Evolutionary conservation across 1,139 yeast genomes (phyloP).

Genomic region (Diutina sp.): DNA sequence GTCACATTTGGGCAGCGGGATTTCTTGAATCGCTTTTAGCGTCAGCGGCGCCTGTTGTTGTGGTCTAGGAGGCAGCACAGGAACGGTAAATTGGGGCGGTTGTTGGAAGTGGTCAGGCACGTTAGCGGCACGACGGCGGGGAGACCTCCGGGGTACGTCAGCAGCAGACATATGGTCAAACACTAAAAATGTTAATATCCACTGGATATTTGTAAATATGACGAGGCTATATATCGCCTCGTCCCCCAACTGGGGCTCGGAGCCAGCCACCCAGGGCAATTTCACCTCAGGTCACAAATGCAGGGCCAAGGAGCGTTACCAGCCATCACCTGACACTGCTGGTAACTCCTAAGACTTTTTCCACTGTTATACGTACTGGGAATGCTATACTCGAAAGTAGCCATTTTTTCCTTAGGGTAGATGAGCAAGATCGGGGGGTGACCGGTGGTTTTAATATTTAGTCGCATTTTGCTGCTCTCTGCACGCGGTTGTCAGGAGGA

Average conservation of each 20-base stretch:
- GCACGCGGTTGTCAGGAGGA: background rate
- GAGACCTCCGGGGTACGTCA: constrained; percentile 7
- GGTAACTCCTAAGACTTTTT: background rate
- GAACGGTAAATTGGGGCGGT: constrained; percentile 5
- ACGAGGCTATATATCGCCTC: background rate
- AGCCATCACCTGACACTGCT: background rate
- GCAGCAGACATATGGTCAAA: constrained; percentile 5
- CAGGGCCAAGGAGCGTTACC: background rate
- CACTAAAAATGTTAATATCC: constrained; percentile 1
- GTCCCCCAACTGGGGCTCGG: background rate
- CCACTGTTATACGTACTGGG: constrained; percentile 5
- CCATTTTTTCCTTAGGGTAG: constrained; percentile 3
- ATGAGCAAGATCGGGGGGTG: constrained; percentile 1
- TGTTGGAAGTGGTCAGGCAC: constrained; percentile 1
- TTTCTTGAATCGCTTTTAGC: constrained; percentile 7
- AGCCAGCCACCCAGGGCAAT: background rate
- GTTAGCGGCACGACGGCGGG: constrained; percentile 3
- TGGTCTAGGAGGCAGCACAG: constrained; percentile 4
- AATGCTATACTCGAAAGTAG: constrained; percentile 7
- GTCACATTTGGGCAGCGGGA: constrained; percentile 3
- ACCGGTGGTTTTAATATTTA: background rate
- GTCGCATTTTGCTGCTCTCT: background rate
- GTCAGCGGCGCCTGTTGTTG: background rate
- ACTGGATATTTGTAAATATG: background rate
- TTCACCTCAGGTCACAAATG: background rate